Evolutionary conservation across 108 stramenopile species (phyloP).

Genomic region (Nannochloropsis gaditana): DNA sequence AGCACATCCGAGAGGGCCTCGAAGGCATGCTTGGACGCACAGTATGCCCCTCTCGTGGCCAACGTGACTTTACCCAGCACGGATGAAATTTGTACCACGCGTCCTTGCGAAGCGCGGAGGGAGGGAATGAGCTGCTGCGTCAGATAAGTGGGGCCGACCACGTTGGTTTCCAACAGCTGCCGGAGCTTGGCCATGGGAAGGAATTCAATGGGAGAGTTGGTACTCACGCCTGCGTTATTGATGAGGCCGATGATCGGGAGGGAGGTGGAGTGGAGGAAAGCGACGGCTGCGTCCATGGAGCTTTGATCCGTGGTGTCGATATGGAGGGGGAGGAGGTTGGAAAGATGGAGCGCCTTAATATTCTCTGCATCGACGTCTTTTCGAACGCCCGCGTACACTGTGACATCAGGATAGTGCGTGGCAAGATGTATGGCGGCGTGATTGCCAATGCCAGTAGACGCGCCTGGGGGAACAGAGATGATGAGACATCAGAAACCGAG

Average conservation of each 20-base stretch:
- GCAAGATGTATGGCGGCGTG: conserved; percentile 22
- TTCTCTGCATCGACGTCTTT: background rate
- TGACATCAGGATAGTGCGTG: background rate
- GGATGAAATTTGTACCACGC: background rate
- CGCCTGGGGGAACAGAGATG: conserved; percentile 11
- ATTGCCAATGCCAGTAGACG: conserved; percentile 21
- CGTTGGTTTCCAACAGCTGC: conserved; percentile 14
- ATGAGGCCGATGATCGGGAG: background rate
- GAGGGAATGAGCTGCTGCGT: background rate
- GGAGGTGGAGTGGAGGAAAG: background rate
- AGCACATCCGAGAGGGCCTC: conserved; percentile 3
- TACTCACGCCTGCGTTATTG: conserved; percentile 4
- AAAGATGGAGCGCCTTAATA: background rate
- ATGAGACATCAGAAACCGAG: background rate
- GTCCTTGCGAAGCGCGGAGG: background rate
- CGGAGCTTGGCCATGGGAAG: background rate
- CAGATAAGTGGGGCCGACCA: background rate
- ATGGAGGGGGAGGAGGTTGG: background rate
- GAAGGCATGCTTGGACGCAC: background rate
- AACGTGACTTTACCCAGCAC: conserved; percentile 5
- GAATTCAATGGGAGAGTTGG: background rate
- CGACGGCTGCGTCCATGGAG: conserved; percentile 21
- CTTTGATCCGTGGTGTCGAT: background rate
- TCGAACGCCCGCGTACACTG: background rate
- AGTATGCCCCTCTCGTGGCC: background rate